Evolutionary conservation across 2,329 filamentous ascomycete species (phyloP).

Genomic region (Penicillium sp.): DNA sequence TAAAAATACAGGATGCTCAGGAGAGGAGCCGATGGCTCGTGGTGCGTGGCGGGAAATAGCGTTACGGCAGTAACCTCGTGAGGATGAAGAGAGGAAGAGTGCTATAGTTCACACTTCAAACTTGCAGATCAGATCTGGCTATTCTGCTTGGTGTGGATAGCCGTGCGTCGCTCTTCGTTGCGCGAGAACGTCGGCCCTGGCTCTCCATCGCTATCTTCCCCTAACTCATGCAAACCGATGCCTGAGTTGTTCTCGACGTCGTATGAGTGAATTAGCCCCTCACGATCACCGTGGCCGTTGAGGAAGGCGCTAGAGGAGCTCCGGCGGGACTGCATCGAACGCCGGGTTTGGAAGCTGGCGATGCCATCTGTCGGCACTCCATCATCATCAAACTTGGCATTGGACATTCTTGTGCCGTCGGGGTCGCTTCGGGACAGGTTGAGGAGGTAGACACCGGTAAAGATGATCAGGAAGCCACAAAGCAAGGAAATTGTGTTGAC

Average conservation of each 20-base stretch:
- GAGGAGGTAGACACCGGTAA: conserved; percentile 89
- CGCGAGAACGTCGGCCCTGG: conserved; percentile 35
- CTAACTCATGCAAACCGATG: conserved; percentile 73
- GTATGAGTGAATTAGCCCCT: conserved; percentile 81
- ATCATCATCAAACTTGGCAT: conserved; percentile 54
- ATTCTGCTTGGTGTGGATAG: conserved; percentile 30
- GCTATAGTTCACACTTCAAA: conserved; percentile 9
- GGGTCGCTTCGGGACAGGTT: conserved; percentile 93
- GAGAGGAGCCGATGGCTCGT: conserved; percentile 9
- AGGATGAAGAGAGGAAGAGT: conserved; percentile 10
- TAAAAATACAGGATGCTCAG: conserved; percentile 24
- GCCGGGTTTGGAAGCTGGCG: conserved; percentile 79
- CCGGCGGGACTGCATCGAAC: conserved; percentile 86
- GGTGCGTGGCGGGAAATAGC: conserved; percentile 14
- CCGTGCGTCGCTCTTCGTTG: conserved; percentile 25
- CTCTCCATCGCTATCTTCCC: conserved; percentile 65
- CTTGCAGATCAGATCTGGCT: conserved; percentile 23
- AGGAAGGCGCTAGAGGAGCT: conserved; percentile 60
- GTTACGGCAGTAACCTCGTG: conserved; percentile 25
- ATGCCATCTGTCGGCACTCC: conserved; percentile 88
- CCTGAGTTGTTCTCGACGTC: conserved; percentile 70
- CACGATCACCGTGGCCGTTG: conserved; percentile 59
- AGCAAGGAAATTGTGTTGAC: conserved; percentile 90
- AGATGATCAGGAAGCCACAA: conserved; percentile 90
- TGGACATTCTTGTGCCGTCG: conserved; percentile 65